Base-by-base conservation (phyloP, 2,329 filamentous ascomycete species). In the Talaromyces sp. region DNA sequence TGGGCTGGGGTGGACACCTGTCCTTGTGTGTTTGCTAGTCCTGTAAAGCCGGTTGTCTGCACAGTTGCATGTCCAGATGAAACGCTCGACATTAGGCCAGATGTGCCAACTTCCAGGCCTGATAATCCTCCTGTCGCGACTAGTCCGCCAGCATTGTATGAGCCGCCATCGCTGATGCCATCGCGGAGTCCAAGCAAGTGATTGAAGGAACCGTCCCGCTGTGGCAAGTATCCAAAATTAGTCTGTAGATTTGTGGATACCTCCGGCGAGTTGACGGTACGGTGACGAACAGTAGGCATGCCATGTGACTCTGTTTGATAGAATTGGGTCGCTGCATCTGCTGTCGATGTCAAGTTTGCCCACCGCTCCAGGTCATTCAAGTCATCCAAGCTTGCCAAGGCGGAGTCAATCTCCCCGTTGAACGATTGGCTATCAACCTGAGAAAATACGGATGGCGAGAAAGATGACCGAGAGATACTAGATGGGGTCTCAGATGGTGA, bases 351-450 rank as follows among this genome's bases (percentile, higher is more conserved):
- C 37, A 59, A 9, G 13, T n/a, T 27, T 22, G 13, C 22, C 56
- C 56, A 59, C 19, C 22, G 56, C 56, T 59, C 56, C 39, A 27
- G 27, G 8, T 59, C 56, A 16, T 43, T 43, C 13, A 57, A 16
- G 16, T 62, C 60, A 19, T 45, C 39, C 61, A 56, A 37, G 50
- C 37, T 35, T 49, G 49, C 50, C 49, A 47, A 27, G 37, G 37
- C 61, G 27, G n/a, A 37, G 39, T 63, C 50, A n/a, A 57, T 56
- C 31, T 57, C 61, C 16, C 57, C 39, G 61, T 35, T 37, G 16
- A 47, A 57, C 14, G 39, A 35, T 45, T 41, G 39, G n/a, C n/a
- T 45, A n/a, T 62, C 60, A 31, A 62, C 16, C 1, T 62, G 35
- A 43, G 61, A 57, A 31, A 47, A 39, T 10, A 56, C 9, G 16